Evolutionary conservation across 108 stramenopile species (phyloP), one percentile per base, ranked within the genome.

Genomic region (Fragilaria crotonensis): DNA sequence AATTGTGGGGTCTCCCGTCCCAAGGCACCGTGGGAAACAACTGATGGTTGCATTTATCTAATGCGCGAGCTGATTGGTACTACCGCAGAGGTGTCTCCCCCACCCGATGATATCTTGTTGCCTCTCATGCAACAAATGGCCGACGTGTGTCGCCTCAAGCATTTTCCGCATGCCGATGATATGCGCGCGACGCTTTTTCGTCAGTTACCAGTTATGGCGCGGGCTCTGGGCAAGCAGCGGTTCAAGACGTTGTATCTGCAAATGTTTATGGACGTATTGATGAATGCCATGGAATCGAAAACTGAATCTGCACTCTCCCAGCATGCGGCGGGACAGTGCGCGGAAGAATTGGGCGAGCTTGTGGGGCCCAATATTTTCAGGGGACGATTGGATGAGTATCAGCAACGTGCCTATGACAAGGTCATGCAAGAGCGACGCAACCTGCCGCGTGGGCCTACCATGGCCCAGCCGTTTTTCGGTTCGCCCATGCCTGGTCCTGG

Each of bases 41-140:
- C 93, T 23, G 96, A 97, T 70, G 96, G 96, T 4, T 95, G 89
- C 46, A 62, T 96, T 30, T 97, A 96, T 66, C 64, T 97, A 66
- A 54, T 92, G 41, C 75, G 85, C 4, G 90, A 92, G 53, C 58
- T 92, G 20, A 69, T 84, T 18, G 64, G 64, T 9, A 69, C 74
- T 20, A 75, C 63, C 48, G 64, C 77, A 30, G n/a, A n/a, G n/a
- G n/a, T n/a, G n/a, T n/a, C n/a, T n/a, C 20, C 53, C 0, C 71
- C 70, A 17, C 67, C 78, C 0, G 90, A 92, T 57, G 75, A 80
- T 28, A 54, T 67, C 11, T 71, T 86, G 28, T 28, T 88, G 53
- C 84, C 83, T 0, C 50, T 88, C 51, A 51, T 88, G 63, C 61
- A 64, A 57, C 76, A 92, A 54, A 63, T 92, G 11, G 87, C 78